Conservation (phyloP, 1,284 basidiomycete genomes). For the Moesziomyces sp. region DNA sequence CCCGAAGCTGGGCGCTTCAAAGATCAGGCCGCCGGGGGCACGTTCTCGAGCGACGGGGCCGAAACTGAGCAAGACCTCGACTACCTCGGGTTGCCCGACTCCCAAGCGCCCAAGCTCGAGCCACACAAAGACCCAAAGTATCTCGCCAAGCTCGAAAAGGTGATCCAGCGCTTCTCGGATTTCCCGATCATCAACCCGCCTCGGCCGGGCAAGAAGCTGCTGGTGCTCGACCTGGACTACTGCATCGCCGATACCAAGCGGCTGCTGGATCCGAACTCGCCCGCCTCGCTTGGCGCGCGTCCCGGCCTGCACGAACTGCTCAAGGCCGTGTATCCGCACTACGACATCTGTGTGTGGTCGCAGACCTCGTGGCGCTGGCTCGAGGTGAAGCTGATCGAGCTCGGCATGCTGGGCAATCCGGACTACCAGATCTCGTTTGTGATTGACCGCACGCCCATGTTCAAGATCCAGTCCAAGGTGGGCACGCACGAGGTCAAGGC, state of each 20-base stretch:
- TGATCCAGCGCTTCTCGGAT: conserved; percentile 52
- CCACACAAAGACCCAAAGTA: conserved; percentile 40
- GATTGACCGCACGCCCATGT: conserved; percentile 87
- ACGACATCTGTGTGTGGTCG: conserved; percentile 65
- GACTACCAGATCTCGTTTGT: conserved; percentile 55
- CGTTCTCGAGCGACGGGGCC: conserved; percentile 15
- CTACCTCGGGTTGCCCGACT: conserved; percentile 30
- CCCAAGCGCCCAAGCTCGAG: conserved; percentile 13
- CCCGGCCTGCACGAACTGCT: conserved; percentile 84
- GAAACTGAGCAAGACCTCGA: conserved; percentile 38
- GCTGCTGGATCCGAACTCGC: conserved; percentile 77
- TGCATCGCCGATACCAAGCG: conserved; percentile 64
- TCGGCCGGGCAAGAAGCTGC: conserved; percentile 72
- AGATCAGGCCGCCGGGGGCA: conserved; percentile 73
- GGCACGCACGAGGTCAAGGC: conserved; percentile 75
- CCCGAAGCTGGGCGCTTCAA: conserved; percentile 69
- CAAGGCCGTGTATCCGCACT: conserved; percentile 60
- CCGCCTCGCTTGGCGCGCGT: conserved; percentile 80
- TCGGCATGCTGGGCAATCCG: conserved; percentile 76
- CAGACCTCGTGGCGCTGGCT: conserved; percentile 88
- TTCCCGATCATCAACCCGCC: conserved; percentile 55
- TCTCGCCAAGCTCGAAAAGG: conserved; percentile 45
- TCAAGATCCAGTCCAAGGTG: conserved; percentile 79
- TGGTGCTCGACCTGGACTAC: conserved; percentile 88
- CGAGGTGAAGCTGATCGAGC: conserved; percentile 86